These are phyloP conservation scores for Vigna angularis DNA, from an alignment of 306 rosid genomes.

Conservation along the genomic window DNA sequence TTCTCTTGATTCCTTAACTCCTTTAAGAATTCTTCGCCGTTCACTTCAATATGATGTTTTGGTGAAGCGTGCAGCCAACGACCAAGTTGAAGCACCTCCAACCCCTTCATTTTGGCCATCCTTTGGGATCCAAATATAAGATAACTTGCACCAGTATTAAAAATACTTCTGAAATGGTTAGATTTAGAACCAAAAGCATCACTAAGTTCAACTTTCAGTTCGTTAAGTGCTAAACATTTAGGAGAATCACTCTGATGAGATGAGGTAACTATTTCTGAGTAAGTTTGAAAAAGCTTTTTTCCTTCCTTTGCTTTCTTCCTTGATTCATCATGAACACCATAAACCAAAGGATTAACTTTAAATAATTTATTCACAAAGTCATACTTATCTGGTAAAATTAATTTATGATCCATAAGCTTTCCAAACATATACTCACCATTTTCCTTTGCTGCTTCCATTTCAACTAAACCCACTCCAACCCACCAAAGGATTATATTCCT, in stretches of 20 bases:
- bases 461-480: constrained; percentile 47
- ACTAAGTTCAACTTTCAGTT: not conserved
- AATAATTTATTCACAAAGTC: not conserved
- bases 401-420: not conserved
- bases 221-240: not conserved
- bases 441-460: not conserved
- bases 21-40: not conserved
- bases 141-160: constrained; percentile 36
- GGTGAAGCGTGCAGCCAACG: constrained; percentile 22
- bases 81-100: constrained; percentile 45
- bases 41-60: constrained; percentile 26
- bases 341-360: constrained; percentile 26
- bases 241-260: not conserved
- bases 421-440: not conserved
- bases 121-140: not conserved
- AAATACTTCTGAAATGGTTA: constrained; percentile 16
- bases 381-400: constrained; percentile 6
- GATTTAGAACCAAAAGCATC: not conserved
- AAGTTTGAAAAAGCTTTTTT: not conserved
- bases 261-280: not conserved
- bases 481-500: constrained; percentile 55
- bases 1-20: not conserved
- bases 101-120: not conserved
- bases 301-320: not conserved
- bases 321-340: too few species aligned